These are phyloP conservation scores for Ceratobasidium sp. DNA, from an alignment of 1,284 basidiomycete genomes.

Conservation along the genomic window DNA sequence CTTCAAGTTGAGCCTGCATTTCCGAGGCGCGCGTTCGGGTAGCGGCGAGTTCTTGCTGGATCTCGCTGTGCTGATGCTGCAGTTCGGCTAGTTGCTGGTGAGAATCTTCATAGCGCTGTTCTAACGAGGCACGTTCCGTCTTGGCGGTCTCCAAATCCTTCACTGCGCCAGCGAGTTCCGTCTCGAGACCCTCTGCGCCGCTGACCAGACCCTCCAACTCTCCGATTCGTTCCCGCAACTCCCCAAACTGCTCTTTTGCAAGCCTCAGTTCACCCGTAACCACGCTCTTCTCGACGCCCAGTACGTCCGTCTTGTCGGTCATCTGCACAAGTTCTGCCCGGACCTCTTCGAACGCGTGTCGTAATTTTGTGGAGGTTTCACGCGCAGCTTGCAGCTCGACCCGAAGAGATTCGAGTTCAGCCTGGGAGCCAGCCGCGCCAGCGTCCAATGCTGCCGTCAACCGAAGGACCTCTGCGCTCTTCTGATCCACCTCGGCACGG, in stretches of 20 bases:
- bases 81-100: conserved; percentile 4
- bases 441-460: conserved; percentile 21
- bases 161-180: conserved; percentile 8
- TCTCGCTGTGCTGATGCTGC: conserved; percentile 9
- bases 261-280: conserved; percentile 28
- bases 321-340: conserved; percentile 8
- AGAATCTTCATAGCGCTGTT: conserved; percentile 7
- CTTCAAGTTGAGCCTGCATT: conserved; percentile 28
- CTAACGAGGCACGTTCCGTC: conserved; percentile 2
- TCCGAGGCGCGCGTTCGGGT: not conserved
- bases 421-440: conserved; percentile 14
- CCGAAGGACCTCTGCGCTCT: conserved; percentile 19
- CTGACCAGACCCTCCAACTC: conserved; percentile 14
- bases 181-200: conserved; percentile 13
- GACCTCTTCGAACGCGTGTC: conserved; percentile 4
- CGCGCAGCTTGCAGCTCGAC: conserved; percentile 22
- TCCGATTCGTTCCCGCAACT: conserved; percentile 13
- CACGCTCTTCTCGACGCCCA: conserved; percentile 42
- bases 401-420: conserved; percentile 9
- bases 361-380: not conserved
- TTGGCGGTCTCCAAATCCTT: conserved; percentile 16
- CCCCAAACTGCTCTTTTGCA: conserved; percentile 37
- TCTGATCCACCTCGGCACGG: conserved; percentile 30
- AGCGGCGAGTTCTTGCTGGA: conserved; percentile 6
- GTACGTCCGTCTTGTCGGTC: conserved; percentile 13